A percentile compares a stretch with the other conserved stretches of the same genome.
phyloP scores from a whole-genome alignment of 306 rosid genomes.

The Morella rubra region DNA sequence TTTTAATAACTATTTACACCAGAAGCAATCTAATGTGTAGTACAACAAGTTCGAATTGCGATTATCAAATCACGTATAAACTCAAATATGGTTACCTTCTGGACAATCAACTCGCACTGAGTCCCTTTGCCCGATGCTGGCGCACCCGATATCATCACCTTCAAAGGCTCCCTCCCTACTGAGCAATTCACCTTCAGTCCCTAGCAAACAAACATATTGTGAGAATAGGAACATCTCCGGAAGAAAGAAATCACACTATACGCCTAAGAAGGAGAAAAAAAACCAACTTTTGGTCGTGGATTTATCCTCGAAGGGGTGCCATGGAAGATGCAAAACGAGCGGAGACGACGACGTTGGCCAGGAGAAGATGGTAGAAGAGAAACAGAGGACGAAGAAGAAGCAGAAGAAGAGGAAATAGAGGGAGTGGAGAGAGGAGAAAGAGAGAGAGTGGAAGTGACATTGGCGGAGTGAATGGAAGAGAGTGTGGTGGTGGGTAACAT shows the following conservation, averaged over 20 bases:
- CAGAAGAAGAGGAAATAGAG: slow-evolving; percentile 30
- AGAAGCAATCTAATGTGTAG: not conserved
- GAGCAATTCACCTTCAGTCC: slow-evolving; percentile 57
- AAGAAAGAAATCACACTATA: not conserved
- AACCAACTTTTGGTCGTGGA: slow-evolving; percentile 45
- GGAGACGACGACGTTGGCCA: slow-evolving; percentile 34
- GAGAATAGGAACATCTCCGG: not conserved
- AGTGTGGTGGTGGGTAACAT: slow-evolving; percentile 49
- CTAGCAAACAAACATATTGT: slow-evolving; percentile 32
- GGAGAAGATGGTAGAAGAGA: slow-evolving; percentile 34
- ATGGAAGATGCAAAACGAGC: slow-evolving; percentile 35
- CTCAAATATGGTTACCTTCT: slow-evolving; percentile 42
- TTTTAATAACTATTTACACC: not conserved
- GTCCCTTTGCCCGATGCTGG: slow-evolving; percentile 99
- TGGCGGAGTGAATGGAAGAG: slow-evolving; percentile 43
- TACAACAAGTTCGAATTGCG: not conserved
- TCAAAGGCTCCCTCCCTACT: slow-evolving; percentile 52
- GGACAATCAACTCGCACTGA: slow-evolving; percentile 83
- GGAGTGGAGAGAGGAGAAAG: slow-evolving; percentile 27
- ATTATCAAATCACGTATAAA: not conserved
- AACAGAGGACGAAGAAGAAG: slow-evolving; percentile 9
- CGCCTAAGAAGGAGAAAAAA: not conserved
- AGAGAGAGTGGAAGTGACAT: slow-evolving; percentile 37
- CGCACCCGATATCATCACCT: slow-evolving; percentile 93
- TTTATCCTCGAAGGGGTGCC: slow-evolving; percentile 30